These are phyloP conservation scores for Erigeron philadelphicus DNA, from an alignment of 140 eudicot species.

Conservation along the genomic window DNA sequence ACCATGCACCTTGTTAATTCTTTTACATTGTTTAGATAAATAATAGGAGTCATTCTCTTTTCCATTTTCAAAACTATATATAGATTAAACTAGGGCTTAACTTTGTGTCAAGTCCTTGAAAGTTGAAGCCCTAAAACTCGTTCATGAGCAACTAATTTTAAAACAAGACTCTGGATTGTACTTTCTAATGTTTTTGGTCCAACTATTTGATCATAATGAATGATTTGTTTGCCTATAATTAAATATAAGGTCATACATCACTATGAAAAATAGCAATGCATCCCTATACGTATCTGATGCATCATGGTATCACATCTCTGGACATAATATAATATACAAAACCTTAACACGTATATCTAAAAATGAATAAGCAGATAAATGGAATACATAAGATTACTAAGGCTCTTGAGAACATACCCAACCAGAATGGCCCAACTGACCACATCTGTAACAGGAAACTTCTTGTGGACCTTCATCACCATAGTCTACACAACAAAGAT, in stretches of 20 bases:
- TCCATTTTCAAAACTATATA: too few relatives aligned
- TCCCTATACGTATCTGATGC: not conserved
- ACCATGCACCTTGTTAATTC: not conserved
- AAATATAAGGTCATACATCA: not conserved
- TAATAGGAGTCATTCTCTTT: too few relatives aligned
- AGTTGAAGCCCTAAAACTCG: not conserved
- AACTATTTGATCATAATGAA: not conserved
- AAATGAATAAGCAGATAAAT: not conserved
- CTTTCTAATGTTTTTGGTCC: not conserved
- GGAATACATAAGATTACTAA: not conserved
- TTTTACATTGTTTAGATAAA: not conserved
- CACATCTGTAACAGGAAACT: slow-evolving; percentile 77
- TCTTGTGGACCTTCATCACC: slow-evolving; percentile 28
- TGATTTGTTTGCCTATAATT: not conserved
- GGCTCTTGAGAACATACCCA: slow-evolving; percentile 39
- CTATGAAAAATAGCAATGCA: not conserved
- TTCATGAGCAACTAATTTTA: not conserved
- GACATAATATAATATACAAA: not conserved
- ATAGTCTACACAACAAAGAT: slow-evolving; percentile 54
- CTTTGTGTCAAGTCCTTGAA: not conserved
- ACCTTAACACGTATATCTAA: not conserved
- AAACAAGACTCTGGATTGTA: not conserved
- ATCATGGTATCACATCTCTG: not conserved
- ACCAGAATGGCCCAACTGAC: slow-evolving; percentile 61
- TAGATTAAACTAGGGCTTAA: not conserved